Evolutionary conservation across 192 early-diverging fungal genomes (phyloP), one percentile per base, ranked within the genome.

Genomic region (Entomortierella lignicola): DNA sequence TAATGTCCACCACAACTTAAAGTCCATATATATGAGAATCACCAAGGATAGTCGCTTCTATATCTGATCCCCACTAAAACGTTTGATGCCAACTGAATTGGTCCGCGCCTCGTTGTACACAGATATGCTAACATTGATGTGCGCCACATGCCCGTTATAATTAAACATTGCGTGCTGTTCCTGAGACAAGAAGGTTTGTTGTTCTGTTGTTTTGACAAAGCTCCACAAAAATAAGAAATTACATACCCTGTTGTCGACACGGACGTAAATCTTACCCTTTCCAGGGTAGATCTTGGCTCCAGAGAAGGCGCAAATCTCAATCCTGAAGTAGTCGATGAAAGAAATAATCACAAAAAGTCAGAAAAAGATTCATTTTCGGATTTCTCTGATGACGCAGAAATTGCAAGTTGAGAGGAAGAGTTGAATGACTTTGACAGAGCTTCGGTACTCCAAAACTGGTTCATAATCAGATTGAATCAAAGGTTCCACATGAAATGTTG

Each of bases 251-350:
- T 84, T 92, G 93, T 99, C 98, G 67, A 85, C 69, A 61, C 93
- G 93, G 81, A 99, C 92, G 83, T 89, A 99, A 65, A 93, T 88
- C 90, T 93, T 95, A 69, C 98, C 98, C 86, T 95, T 95, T 84
- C 94, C 94, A 60, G 98, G 98, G 91, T 99, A 98, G 93, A 99
- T 98, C 92, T 98, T 98, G 91, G 93, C 94, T 77, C 96, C 95
- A 74, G 96, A 97, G 86, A 99, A 98, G 82, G 93, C 91, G 91
- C 97, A 98, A 82, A 90, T 88, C 87, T 96, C 94, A 80, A 92
- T 88, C 90, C 92, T 96, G 84, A 52, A 8, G 30, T 43, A 66
- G 69, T 63, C 27, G 55, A 47, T 39, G 55, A 47, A 47, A 47
- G 44, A 47, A 47, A 30, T 30, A 32, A 43, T 31, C 13, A 42